phyloP scores from a whole-genome alignment of 257 asterid genomes.

The Schizonepeta tenuifolia region DNA sequence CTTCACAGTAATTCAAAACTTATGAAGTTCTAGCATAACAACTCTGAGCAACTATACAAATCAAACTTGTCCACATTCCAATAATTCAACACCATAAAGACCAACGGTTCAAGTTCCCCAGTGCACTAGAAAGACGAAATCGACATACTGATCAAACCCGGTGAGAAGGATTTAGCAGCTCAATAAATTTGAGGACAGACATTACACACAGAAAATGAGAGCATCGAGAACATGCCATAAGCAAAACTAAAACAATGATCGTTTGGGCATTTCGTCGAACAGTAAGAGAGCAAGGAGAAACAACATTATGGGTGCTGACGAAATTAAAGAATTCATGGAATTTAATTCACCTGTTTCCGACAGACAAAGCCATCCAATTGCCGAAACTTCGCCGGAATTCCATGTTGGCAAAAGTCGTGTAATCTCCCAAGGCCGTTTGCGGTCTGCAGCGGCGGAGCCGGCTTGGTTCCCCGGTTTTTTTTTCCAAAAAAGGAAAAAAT shows the following conservation, averaged over 20 bases:
- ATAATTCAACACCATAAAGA: not conserved
- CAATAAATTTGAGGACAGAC: not conserved
- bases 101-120: not conserved
- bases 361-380: not conserved
- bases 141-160: not conserved
- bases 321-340: not conserved
- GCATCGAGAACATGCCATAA: not conserved
- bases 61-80: not conserved
- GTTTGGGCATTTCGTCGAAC: conserved; percentile 19
- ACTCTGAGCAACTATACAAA: not conserved
- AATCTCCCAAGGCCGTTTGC: too few species aligned
- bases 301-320: too few species aligned
- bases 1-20: not conserved
- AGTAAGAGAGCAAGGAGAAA: conserved; percentile 14
- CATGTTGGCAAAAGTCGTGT: conserved; percentile 3
- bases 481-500: too few species aligned
- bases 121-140: not conserved
- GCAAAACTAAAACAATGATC: not conserved
- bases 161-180: not conserved
- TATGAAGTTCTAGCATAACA: not conserved
- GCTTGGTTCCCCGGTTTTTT: too few species aligned
- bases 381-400: conserved; percentile 11
- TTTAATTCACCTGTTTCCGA: conserved; percentile 15
- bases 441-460: not conserved
- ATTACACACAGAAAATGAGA: not conserved